These are phyloP conservation scores for Punctularia strigosozonata DNA, from an alignment of 768 basidiomycete genomes.

Conservation along the genomic window DNA sequence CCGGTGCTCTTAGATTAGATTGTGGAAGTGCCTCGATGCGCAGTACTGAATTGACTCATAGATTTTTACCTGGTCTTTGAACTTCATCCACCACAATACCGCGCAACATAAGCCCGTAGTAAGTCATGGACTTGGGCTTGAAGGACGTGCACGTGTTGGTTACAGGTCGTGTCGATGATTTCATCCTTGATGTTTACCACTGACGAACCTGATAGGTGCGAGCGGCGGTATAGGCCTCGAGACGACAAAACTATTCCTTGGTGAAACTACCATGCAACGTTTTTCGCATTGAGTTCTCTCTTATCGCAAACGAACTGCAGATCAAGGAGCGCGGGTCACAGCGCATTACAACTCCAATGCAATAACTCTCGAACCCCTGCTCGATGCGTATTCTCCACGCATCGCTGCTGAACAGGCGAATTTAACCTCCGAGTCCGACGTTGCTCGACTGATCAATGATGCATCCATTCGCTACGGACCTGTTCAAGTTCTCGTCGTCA, in stretches of 20 bases:
- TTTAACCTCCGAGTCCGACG: conserved; percentile 44
- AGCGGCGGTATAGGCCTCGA: conserved; percentile 68
- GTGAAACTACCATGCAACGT: conserved; percentile 17
- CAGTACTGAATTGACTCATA: too few relatives aligned
- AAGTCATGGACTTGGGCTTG: conserved; percentile 54
- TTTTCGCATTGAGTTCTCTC: not conserved
- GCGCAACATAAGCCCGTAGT: too few relatives aligned
- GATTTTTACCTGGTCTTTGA: too few relatives aligned
- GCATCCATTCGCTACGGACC: conserved; percentile 27
- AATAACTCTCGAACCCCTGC: conserved; percentile 28
- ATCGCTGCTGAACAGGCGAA: conserved; percentile 36
- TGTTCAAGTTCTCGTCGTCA: conserved; percentile 48
- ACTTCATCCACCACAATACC: too few relatives aligned
- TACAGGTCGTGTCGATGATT: conserved; percentile 33
- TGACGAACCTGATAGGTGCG: conserved; percentile 33
- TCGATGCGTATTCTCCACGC: conserved; percentile 22
- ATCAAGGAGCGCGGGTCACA: conserved; percentile 59
- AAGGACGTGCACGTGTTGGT: conserved; percentile 54
- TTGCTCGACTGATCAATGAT: conserved; percentile 32
- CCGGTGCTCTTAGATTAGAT: too few relatives aligned
- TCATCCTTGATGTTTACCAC: not conserved
- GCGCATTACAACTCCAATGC: conserved; percentile 57
- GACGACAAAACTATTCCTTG: conserved; percentile 42
- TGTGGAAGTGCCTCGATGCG: too few relatives aligned
- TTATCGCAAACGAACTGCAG: conserved; percentile 22